Base-by-base conservation (phyloP, 1,139 yeast genomes). In the Tardiomyces depauwii region DNA sequence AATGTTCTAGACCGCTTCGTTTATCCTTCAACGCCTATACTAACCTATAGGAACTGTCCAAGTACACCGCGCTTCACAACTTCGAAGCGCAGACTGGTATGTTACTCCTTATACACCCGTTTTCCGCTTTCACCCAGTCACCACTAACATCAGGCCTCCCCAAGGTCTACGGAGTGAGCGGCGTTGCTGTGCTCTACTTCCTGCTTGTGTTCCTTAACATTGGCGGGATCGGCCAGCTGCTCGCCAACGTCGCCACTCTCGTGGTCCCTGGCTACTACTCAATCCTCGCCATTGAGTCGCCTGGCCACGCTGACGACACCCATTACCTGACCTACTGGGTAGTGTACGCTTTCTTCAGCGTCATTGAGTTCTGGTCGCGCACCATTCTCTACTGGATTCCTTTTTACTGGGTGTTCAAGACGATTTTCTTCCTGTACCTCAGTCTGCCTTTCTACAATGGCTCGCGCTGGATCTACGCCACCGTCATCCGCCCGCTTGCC, bases 271-370 rank as follows among this genome's bases (percentile, higher is more conserved):
- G 93, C 45, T 91, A 89, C 71, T 81, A 76, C 64, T 91, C 98
- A 11, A 73, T 91, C 53, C 64, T 77, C 52, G 97, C 98, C 18
- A 74, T 91, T 55, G 86, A 81, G 66, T 82, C 96, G 33, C 56
- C 76, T 11, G 64, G 75, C 30, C 70, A 79, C 42, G 68, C 71
- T 39, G 96, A 88, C 63, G 96, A 88, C 65, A 83, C 93, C 51
- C 83, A 86, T 59, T 77, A 84, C 65, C 76, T 91, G 62, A 83
- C 96, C 36, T 89, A 91, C 68, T 91, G 98, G 98, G 96, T 91
- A 50, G 95, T 91, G 28, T 91, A 86, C 64, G 95, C 96, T 30
- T 80, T 80, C 59, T 78, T 91, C 71, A 85, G 82, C 64, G 91
- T 91, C 44, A 62, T 87, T 59, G 99, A 91, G 71, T 91, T 87